phyloP scores from a whole-genome alignment of 2,329 filamentous ascomycete species.

The Anisogramma anomala region DNA sequence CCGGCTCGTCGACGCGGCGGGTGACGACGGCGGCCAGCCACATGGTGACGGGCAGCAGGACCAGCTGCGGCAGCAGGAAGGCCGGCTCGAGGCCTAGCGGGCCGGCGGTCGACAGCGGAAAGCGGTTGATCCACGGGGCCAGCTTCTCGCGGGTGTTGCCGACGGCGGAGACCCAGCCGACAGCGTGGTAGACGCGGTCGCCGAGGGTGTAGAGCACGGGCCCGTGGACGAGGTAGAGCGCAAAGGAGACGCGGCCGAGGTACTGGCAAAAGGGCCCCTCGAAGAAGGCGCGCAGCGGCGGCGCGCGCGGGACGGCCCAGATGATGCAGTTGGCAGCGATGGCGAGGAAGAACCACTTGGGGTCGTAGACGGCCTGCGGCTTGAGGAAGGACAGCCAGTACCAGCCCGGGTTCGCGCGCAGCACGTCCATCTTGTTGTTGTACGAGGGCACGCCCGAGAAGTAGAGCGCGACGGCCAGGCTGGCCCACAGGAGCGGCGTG shows the following conservation, averaged over 20 bases:
- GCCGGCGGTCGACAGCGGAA: conserved; percentile 43
- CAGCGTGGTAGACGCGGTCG: conserved; percentile 51
- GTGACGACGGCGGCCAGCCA: conserved; percentile 47
- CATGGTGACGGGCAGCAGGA: conserved; percentile 48
- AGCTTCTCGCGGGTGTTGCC: conserved; percentile 38
- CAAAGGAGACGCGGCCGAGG: conserved; percentile 50
- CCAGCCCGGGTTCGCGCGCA: conserved; percentile 49
- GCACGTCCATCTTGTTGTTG: conserved; percentile 32
- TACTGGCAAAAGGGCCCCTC: conserved; percentile 48
- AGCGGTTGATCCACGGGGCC: conserved; percentile 42
- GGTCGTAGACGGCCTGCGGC: conserved; percentile 53
- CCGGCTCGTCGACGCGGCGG: conserved; percentile 45
- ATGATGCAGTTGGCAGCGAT: conserved; percentile 48
- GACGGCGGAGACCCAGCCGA: conserved; percentile 40
- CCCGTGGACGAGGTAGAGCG: conserved; percentile 53
- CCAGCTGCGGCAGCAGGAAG: conserved; percentile 47
- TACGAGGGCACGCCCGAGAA: conserved; percentile 50
- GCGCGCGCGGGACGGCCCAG: conserved; percentile 43
- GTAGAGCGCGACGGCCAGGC: conserved; percentile 41
- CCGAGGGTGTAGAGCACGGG: conserved; percentile 48
- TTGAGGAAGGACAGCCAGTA: conserved; percentile 48
- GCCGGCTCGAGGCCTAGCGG: conserved; percentile 50
- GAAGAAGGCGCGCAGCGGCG: conserved; percentile 46
- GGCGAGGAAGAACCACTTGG: conserved; percentile 58
- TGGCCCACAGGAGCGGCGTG: conserved; percentile 36